phyloP scores from a whole-genome alignment of 768 basidiomycete genomes.

The Hericium rajendrae region DNA sequence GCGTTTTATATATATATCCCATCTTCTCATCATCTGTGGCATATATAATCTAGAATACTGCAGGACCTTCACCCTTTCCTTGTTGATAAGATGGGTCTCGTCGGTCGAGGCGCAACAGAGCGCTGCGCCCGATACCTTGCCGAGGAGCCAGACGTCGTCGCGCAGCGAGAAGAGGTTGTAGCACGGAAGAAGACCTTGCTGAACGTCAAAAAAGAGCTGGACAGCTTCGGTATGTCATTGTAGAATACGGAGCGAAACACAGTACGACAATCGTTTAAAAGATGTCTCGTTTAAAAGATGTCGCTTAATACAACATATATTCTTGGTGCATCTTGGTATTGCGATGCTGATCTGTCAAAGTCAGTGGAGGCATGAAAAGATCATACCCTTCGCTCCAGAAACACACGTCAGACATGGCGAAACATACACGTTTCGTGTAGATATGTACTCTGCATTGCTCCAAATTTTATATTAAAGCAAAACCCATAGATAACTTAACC shows the following conservation, averaged over 20 bases:
- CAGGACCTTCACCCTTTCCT: background rate
- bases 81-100: background rate
- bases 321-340: no score
- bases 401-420: no score
- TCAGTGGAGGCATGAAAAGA: no score
- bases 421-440: no score
- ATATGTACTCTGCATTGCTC: no score
- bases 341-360: no score
- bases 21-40: background rate
- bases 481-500: no score
- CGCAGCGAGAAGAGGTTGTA: background rate
- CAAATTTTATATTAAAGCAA: no score
- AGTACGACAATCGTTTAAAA: no score
- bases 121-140: background rate
- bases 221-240: background rate
- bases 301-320: no score
- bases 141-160: slow-evolving; percentile 18
- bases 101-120: background rate
- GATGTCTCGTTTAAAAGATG: no score
- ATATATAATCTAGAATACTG: background rate
- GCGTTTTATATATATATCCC: background rate
- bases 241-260: background rate
- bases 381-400: no score
- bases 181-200: background rate
- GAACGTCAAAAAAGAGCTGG: background rate